These are phyloP conservation scores for Daldinia sp. DNA, from an alignment of 2,329 filamentous ascomycete genomes.

Conservation along the genomic window DNA sequence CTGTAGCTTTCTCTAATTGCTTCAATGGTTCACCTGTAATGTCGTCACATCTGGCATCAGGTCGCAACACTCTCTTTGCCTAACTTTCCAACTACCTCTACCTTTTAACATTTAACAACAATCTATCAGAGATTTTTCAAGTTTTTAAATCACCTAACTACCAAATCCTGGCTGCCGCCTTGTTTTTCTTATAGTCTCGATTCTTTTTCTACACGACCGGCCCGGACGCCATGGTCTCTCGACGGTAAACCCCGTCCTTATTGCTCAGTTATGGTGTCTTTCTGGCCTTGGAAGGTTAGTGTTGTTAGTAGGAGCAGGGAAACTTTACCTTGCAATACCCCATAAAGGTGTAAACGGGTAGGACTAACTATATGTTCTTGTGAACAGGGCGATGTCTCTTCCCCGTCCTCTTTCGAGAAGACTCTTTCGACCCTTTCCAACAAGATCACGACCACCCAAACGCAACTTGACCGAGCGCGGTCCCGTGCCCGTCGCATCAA, in stretches of 20 bases:
- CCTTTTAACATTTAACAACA: background rate
- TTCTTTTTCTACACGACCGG: constrained; percentile 2
- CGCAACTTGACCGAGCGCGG: constrained; percentile 78
- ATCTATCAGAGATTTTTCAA: background rate
- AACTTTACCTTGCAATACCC: too few species aligned
- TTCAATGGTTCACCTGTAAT: constrained; percentile 33
- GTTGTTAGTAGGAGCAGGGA: too few species aligned
- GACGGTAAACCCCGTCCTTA: constrained; percentile 24
- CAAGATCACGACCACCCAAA: constrained; percentile 82
- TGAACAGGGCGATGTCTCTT: constrained; percentile 78
- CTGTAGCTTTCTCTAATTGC: constrained; percentile 12
- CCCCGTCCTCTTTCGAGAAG: constrained; percentile 94
- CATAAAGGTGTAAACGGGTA: background rate
- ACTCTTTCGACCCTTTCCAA: constrained; percentile 82
- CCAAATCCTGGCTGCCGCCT: background rate
- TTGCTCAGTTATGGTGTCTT: constrained; percentile 74
- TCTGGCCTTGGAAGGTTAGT: constrained; percentile 86
- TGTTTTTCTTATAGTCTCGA: constrained; percentile 9
- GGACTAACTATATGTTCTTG: background rate
- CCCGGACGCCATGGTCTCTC: constrained; percentile 43
- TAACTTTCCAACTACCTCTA: constrained; percentile 16
- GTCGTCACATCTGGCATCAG: constrained; percentile 41
- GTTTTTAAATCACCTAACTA: background rate
- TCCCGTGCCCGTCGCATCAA: constrained; percentile 81
- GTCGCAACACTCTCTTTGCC: constrained; percentile 23